These are phyloP conservation scores for Penicillium macrosclerotiorum DNA, from an alignment of 495 filamentous ascomycete genomes.

Conservation along the genomic window DNA sequence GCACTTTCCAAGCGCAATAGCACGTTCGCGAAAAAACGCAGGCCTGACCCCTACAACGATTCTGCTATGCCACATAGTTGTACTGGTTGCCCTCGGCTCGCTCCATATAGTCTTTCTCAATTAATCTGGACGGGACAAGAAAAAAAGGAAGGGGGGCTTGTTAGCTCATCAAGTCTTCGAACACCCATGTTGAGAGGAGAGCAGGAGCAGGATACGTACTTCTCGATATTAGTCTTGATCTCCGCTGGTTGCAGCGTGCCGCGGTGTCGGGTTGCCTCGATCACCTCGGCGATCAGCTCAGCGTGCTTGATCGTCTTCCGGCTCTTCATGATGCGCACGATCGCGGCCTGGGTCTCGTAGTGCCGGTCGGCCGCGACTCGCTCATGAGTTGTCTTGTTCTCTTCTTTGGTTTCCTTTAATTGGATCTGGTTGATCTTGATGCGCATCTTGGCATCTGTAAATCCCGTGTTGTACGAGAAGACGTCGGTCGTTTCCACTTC, in stretches of 20 bases:
- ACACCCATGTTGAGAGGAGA: neutral
- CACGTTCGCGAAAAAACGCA: neutral
- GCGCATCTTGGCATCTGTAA: conserved; percentile 78
- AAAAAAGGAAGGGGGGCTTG: too few species aligned
- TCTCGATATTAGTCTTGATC: conserved; percentile 96
- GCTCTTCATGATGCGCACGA: conserved; percentile 97
- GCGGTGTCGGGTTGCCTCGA: conserved; percentile 79
- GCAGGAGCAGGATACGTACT: conserved; percentile 51
- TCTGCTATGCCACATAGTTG: conserved; percentile 70
- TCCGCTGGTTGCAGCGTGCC: conserved; percentile 79
- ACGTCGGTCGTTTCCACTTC: conserved; percentile 75
- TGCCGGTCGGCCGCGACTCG: conserved; percentile 83
- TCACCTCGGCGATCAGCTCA: conserved; percentile 82
- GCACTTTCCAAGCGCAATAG: neutral
- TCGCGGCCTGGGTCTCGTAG: conserved; percentile 95
- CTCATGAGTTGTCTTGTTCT: conserved; percentile 92
- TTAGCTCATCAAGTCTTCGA: conserved; percentile 14
- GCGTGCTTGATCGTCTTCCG: conserved; percentile 79
- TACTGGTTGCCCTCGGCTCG: conserved; percentile 74
- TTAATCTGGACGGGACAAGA: conserved; percentile 56
- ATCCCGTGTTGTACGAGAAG: conserved; percentile 75
- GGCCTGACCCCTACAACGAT: neutral
- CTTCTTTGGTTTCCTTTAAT: conserved; percentile 85
- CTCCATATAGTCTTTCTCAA: conserved; percentile 96
- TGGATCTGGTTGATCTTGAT: conserved; percentile 99